Evolutionary conservation across 208 protist species (phyloP).

Genomic region (Trypanosomatidae sp.): DNA sequence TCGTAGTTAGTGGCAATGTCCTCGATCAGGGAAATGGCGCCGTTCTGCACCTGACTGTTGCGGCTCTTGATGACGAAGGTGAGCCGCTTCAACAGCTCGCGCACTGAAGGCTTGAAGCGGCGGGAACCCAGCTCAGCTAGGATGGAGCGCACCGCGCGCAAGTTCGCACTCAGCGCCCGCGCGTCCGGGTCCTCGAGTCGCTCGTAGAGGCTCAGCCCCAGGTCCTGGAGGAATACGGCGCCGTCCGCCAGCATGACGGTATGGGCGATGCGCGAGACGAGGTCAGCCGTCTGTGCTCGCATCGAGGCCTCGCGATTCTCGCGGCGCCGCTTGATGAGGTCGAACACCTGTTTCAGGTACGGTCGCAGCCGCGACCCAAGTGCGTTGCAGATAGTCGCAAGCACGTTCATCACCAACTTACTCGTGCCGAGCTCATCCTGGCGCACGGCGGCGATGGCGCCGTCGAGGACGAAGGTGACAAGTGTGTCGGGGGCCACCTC

Average conservation of each 20-base stretch:
- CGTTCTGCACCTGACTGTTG: conserved; percentile 98
- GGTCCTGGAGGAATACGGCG: conserved; percentile 92
- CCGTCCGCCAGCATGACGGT: conserved; percentile 96
- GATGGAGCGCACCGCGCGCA: conserved; percentile 97
- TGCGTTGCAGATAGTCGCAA: conserved; percentile 95
- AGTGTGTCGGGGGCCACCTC: conserved; percentile 93
- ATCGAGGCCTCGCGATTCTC: conserved; percentile 94
- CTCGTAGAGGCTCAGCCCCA: conserved; percentile 98
- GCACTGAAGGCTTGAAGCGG: conserved; percentile 96
- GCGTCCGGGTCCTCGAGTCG: conserved; percentile 98
- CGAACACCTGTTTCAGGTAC: conserved; percentile 96
- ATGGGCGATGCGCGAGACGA: conserved; percentile 94
- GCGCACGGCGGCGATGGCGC: conserved; percentile 96
- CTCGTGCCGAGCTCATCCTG: conserved; percentile 94
- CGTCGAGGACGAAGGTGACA: conserved; percentile 97
- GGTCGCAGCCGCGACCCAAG: conserved; percentile 92
- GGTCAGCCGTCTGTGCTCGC: conserved; percentile 97
- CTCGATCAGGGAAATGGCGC: conserved; percentile 98
- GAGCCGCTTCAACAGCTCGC: conserved; percentile 97
- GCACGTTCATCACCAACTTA: conserved; percentile 86
- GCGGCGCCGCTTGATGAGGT: conserved; percentile 96
- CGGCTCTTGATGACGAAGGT: conserved; percentile 99
- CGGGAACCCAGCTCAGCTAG: conserved; percentile 96
- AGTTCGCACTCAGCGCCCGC: conserved; percentile 95
- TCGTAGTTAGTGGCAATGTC: conserved; percentile 93